A percentile compares a stretch with the other conserved stretches of the same genome.
These are phyloP conservation scores for Nothophoma quercina DNA, from an alignment of 2,329 filamentous ascomycete genomes.

Conservation along the genomic window DNA sequence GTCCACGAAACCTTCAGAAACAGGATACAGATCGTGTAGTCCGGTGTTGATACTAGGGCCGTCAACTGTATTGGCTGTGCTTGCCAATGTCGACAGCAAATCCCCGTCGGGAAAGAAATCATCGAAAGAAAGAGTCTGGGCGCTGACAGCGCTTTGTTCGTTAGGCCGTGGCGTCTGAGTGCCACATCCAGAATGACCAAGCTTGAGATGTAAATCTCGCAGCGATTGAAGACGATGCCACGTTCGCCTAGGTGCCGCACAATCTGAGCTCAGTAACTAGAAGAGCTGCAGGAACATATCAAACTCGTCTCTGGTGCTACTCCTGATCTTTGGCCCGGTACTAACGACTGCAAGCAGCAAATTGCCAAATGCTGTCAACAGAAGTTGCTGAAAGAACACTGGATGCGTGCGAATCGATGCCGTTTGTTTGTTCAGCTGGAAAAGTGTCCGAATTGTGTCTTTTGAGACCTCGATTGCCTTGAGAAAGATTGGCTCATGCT, in stretches of 20 bases:
- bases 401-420: constrained; percentile 9
- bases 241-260: constrained; percentile 12
- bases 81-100: not conserved
- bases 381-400: constrained; percentile 22
- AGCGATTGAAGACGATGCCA: constrained; percentile 17
- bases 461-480: constrained; percentile 17
- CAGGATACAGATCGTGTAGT: not conserved
- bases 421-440: constrained; percentile 9
- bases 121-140: not conserved
- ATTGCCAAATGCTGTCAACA: constrained; percentile 17
- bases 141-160: not conserved
- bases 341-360: constrained; percentile 15
- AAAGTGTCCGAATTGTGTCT: constrained; percentile 13
- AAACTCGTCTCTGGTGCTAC: constrained; percentile 10
- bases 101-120: not conserved
- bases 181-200: constrained; percentile 6
- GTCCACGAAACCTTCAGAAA: not conserved
- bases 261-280: constrained; percentile 12
- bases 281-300: constrained; percentile 20
- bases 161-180: not conserved
- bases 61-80: not conserved
- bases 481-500: constrained; percentile 9
- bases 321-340: constrained; percentile 8
- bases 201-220: constrained; percentile 13
- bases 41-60: not conserved